phyloP scores from a whole-genome alignment of 2,329 filamentous ascomycete species.

The Penicillium hesseltinei region DNA sequence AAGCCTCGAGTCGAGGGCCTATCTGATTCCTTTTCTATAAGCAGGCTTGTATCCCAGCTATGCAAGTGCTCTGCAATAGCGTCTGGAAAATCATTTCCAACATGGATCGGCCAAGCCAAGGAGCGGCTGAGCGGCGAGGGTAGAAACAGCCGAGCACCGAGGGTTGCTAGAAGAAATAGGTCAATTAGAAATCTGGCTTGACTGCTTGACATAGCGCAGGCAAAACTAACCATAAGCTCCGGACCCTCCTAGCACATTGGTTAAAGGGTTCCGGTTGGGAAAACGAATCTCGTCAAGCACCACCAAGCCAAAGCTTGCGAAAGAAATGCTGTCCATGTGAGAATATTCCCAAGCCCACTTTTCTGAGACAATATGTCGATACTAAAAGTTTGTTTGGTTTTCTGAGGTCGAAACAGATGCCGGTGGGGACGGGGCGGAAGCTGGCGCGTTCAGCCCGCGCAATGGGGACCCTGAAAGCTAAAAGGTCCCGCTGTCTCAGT shows the following conservation, averaged over 20 bases:
- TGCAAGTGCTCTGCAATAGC: slow-evolving; percentile 9
- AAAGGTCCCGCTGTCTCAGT: too few relatives aligned
- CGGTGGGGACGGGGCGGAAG: too few relatives aligned
- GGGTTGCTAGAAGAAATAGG: slow-evolving; percentile 15
- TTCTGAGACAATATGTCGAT: neutral
- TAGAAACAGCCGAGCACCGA: slow-evolving; percentile 30
- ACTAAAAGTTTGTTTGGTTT: neutral
- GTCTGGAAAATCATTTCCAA: slow-evolving; percentile 27
- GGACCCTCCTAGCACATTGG: slow-evolving; percentile 34
- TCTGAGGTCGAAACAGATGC: neutral
- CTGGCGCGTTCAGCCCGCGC: too few relatives aligned
- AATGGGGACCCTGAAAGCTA: too few relatives aligned
- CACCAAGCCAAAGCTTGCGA: slow-evolving; percentile 35
- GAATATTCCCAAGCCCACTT: neutral
- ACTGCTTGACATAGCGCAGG: neutral
- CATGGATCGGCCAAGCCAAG: slow-evolving; percentile 25
- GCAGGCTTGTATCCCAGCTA: slow-evolving; percentile 18
- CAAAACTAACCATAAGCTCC: slow-evolving; percentile 29
- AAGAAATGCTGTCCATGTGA: slow-evolving; percentile 18
- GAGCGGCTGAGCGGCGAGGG: slow-evolving; percentile 12
- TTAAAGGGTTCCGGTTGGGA: slow-evolving; percentile 22
- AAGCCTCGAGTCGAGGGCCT: slow-evolving; percentile 25
- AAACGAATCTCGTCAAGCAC: slow-evolving; percentile 39
- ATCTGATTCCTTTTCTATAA: slow-evolving; percentile 8
- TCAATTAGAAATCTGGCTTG: neutral